A percentile compares a stretch with the other conserved stretches of the same genome.
These are phyloP conservation scores for Chimonanthus salicifolius DNA, from an alignment of 164 flowering plant species.

Conservation along the genomic window DNA sequence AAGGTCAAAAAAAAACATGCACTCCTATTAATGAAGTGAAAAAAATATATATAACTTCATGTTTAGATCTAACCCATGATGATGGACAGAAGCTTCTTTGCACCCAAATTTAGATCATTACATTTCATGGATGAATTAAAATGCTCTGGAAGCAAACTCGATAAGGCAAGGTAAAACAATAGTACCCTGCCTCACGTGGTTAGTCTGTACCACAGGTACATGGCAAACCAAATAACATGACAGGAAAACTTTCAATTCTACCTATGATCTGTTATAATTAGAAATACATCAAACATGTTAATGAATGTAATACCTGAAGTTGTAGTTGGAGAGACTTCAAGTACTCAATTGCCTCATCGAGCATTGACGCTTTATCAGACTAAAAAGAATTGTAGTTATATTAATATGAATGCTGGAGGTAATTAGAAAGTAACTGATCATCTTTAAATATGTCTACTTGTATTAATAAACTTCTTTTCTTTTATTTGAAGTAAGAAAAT, in stretches of 20 bases:
- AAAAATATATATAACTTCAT: no score
- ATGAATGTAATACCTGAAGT: conserved; percentile 55
- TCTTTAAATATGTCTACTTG: not conserved
- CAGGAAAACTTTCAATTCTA: not conserved
- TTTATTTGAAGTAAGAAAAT: not conserved
- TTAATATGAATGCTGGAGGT: not conserved
- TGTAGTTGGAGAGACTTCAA: conserved; percentile 86
- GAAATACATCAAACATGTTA: not conserved
- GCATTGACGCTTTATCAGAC: conserved; percentile 97
- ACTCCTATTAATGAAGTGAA: not conserved
- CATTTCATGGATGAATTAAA: no score
- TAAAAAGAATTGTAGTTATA: conserved; percentile 18
- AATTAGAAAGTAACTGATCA: not conserved
- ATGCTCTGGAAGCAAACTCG: not conserved
- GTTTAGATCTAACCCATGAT: not conserved
- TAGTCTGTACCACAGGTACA: no score
- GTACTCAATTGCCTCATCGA: conserved; percentile 95
- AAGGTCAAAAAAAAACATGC: not conserved
- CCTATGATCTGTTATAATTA: not conserved
- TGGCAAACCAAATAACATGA: not conserved
- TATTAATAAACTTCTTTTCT: not conserved
- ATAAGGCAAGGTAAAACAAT: not conserved
- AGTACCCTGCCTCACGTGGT: not conserved
- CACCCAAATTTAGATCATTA: no score
- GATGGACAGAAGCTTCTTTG: not conserved